Base-by-base conservation (phyloP, 371 early-diverging fungal species). In the Sanchytrium tribonematis region DNA sequence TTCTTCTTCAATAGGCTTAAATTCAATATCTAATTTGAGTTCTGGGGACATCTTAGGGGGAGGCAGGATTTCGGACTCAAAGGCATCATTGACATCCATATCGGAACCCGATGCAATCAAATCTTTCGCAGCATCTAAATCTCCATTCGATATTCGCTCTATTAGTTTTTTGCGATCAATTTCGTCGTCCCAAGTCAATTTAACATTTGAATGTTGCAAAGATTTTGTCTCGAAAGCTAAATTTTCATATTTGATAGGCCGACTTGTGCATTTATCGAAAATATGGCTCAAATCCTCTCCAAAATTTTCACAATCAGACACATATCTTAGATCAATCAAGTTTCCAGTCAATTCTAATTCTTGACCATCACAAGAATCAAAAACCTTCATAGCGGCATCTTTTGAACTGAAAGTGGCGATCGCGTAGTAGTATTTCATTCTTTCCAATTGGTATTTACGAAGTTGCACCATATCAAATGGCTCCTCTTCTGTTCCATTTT, bases 151-250 rank as follows among this genome's bases (percentile, higher is more conserved):
- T 48, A 48, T 5, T 22, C 48, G 5, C 22, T 48, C 22, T 48
- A 48, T 91, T 12, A 88, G 73, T 67, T 83, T 81, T 17, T 84
- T 79, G 48, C 96, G 84, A 66, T 88, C 87, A 1, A 86, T 83
- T 73, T 93, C 95, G 70, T 96, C 96, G 69, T 98, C 98, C 98
- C 98, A 98, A 0, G 92, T 92, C 31, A 98, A 78, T 74, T 87
- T 85, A 31, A 92, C 91, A 67, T 87, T 89, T 17, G 93, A 88
- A 75, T 90, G 89, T 78, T 90, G 91, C 31, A 97, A 80, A 22
- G 91, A 92, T 80, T 83, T 82, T 0, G 93, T 96, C 0, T 82
- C 79, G 73, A 92, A 93, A 17, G 83, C 84, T 28, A 80, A 73
- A 12, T 90, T 89, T 73, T 83, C 80, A 76, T 93, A 90, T 66